phyloP scores from a whole-genome alignment of 345 rosid species.

The Nephelium lappaceum region DNA sequence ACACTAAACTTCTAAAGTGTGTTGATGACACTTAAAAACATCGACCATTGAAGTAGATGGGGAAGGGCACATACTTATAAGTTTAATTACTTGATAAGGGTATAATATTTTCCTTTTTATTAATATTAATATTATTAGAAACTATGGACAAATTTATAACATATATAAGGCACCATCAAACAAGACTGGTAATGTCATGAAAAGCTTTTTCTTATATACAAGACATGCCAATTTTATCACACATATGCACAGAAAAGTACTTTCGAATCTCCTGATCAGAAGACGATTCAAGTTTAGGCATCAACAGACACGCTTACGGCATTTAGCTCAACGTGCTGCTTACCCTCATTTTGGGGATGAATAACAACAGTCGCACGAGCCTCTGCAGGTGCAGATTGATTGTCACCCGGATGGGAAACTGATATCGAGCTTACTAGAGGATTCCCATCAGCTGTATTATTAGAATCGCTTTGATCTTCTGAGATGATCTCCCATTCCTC shows the following conservation, averaged over 20 bases:
- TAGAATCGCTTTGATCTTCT: conserved; percentile 30
- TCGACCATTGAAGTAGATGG: too few relatives aligned
- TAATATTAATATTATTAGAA: neutral
- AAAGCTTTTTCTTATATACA: conserved; percentile 7
- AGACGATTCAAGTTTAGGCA: conserved; percentile 30
- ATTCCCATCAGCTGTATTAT: conserved; percentile 22
- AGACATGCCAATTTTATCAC: neutral
- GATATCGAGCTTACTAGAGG: conserved; percentile 54
- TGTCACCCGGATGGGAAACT: conserved; percentile 43
- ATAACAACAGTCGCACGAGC: conserved; percentile 64
- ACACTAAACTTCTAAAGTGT: too few relatives aligned
- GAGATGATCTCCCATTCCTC: conserved; percentile 91
- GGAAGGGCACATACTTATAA: too few relatives aligned
- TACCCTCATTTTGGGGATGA: conserved; percentile 60
- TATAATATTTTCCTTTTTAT: too few relatives aligned
- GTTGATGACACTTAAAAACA: too few relatives aligned
- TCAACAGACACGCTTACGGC: conserved; percentile 80
- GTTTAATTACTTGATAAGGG: too few relatives aligned
- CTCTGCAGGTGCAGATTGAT: conserved; percentile 45
- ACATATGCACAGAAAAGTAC: neutral
- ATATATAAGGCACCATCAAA: neutral
- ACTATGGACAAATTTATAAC: neutral
- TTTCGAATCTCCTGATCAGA: too few relatives aligned
- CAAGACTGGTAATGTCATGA: neutral
- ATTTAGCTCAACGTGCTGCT: conserved; percentile 69